Conservation (phyloP, 2,329 filamentous ascomycete species). For the Diaporthe citri region DNA sequence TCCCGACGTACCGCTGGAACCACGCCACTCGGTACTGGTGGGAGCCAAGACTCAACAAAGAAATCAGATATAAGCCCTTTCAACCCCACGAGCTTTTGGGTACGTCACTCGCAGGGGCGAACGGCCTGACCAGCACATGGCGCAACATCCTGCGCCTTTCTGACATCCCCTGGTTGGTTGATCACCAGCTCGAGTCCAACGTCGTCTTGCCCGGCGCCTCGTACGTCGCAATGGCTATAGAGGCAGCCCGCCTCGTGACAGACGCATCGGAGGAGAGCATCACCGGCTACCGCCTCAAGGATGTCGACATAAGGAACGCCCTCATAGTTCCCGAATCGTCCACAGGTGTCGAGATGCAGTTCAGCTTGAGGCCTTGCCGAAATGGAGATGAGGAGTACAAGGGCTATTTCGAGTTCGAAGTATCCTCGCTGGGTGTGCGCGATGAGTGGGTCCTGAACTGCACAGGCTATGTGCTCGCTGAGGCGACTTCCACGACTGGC, state of each 20-base stretch:
- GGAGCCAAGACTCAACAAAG: neutral
- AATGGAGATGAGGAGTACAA: neutral
- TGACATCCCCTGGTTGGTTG: constrained; percentile 32
- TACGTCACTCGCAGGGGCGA: constrained; percentile 46
- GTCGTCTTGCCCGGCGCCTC: constrained; percentile 43
- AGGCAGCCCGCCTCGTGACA: constrained; percentile 52
- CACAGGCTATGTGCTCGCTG: constrained; percentile 49
- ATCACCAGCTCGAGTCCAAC: constrained; percentile 43
- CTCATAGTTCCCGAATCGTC: neutral
- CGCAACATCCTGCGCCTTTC: constrained; percentile 43
- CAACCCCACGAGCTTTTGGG: constrained; percentile 56
- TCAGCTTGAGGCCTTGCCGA: constrained; percentile 9
- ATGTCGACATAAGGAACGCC: neutral
- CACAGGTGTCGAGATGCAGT: neutral
- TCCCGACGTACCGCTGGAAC: no score
- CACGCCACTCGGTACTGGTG: no score
- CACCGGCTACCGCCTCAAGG: neutral
- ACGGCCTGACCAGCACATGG: constrained; percentile 48
- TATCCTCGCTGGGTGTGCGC: constrained; percentile 12
- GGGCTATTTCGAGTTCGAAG: constrained; percentile 17
- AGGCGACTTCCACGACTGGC: constrained; percentile 26
- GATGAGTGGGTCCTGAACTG: constrained; percentile 41
- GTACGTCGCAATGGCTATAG: constrained; percentile 39
- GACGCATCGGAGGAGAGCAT: constrained; percentile 42
- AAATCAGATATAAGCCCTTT: constrained; percentile 48